Conservation (phyloP, 176 grass and related monocot genomes). For the Otatea glauca region DNA sequence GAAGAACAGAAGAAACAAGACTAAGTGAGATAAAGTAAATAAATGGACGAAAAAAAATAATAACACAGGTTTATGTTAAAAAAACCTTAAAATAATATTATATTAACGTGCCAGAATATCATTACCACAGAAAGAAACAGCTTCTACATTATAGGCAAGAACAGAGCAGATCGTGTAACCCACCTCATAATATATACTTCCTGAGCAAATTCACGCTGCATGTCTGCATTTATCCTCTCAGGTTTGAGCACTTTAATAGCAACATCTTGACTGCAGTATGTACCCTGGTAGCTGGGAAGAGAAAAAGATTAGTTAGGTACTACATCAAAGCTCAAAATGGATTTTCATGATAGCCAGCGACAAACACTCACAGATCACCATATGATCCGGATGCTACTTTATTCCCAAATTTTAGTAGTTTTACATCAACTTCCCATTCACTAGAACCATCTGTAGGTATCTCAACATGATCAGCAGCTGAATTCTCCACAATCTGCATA, state of each 20-base stretch:
- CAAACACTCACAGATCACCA: constrained; percentile 85
- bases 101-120: background rate
- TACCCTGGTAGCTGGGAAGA: constrained; percentile 74
- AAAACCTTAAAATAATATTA: background rate
- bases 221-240: constrained; percentile 80
- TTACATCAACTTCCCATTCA: constrained; percentile 96
- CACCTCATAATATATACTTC: constrained; percentile 99
- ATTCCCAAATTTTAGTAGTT: constrained; percentile 74
- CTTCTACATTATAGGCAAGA: background rate
- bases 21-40: constrained; percentile 20
- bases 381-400: constrained; percentile 97
- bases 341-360: constrained; percentile 35
- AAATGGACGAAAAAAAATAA: constrained; percentile 14
- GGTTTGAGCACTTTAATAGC: constrained; percentile 96
- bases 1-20: constrained; percentile 37
- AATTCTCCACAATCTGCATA: constrained; percentile 57
- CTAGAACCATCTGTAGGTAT: constrained; percentile 89
- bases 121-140: background rate
- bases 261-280: constrained; percentile 96
- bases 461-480: constrained; percentile 61
- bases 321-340: background rate
- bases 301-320: constrained; percentile 32
- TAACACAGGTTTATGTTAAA: background rate
- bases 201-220: constrained; percentile 98
- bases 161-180: constrained; percentile 31